Conservation (phyloP, 108 stramenopile species). For the Skeletonema tropicum region DNA sequence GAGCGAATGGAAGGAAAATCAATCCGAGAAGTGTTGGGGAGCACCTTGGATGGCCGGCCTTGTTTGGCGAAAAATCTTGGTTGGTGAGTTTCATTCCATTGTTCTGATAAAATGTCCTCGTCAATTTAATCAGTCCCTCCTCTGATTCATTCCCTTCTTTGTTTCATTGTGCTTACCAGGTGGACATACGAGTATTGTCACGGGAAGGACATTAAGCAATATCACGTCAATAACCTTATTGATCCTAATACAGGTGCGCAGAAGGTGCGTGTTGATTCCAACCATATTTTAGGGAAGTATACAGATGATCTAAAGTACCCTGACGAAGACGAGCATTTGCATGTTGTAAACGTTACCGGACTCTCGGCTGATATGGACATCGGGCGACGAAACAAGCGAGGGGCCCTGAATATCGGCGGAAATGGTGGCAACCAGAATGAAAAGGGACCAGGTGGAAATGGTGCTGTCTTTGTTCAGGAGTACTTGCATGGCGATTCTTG, state of each 20-base stretch:
- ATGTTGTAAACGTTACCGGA: slow-evolving; percentile 69
- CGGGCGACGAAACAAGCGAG: neutral
- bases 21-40: slow-evolving; percentile 57
- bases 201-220: slow-evolving; percentile 62
- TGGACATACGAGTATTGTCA: slow-evolving; percentile 87
- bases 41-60: slow-evolving; percentile 33
- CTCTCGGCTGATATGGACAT: slow-evolving; percentile 22
- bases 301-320: slow-evolving; percentile 45
- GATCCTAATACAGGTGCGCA: slow-evolving; percentile 47
- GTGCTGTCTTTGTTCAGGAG: slow-evolving; percentile 75
- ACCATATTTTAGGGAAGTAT: slow-evolving; percentile 71
- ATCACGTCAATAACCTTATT: slow-evolving; percentile 60
- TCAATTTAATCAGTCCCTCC: neutral
- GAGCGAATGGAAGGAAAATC: slow-evolving; percentile 15
- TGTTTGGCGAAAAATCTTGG: slow-evolving; percentile 52
- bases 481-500: slow-evolving; percentile 75
- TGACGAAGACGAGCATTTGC: slow-evolving; percentile 65
- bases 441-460: slow-evolving; percentile 56
- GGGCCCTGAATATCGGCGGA: slow-evolving; percentile 6
- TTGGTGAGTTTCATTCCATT: slow-evolving; percentile 31
- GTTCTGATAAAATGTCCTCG: neutral
- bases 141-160: neutral
- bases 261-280: slow-evolving; percentile 41
- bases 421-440: slow-evolving; percentile 11
- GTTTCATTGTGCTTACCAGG: slow-evolving; percentile 26